A percentile compares a stretch with the other conserved stretches of the same genome.
Evolutionary conservation across 352 stramenopile genomes (phyloP).

Genomic region (Phytophthora pseudosyringae): DNA sequence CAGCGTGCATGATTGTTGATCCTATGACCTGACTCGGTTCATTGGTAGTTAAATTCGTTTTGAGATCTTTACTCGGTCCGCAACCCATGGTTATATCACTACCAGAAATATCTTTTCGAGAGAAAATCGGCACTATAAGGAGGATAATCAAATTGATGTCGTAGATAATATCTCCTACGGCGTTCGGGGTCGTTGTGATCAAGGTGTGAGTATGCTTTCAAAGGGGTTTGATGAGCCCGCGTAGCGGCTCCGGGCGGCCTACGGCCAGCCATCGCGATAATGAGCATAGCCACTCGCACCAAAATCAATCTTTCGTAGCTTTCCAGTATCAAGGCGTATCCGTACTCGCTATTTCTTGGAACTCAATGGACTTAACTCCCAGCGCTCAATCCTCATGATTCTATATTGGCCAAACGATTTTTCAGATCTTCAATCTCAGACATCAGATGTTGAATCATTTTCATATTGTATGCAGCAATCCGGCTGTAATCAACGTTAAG

Average conservation of each 20-base stretch:
- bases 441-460: constrained; percentile 16
- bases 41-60: constrained; percentile 1
- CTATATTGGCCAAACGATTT: not conserved
- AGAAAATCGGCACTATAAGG: not conserved
- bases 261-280: too few species aligned
- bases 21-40: not conserved
- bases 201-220: too few species aligned
- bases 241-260: too few species aligned
- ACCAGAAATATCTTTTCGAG: not conserved
- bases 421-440: constrained; percentile 14
- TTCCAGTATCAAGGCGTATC: too few species aligned
- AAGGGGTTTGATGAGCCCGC: too few species aligned
- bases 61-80: not conserved
- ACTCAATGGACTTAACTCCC: not conserved
- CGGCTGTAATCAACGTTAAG: constrained; percentile 5
- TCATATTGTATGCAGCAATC: constrained; percentile 18
- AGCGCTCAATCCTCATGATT: not conserved
- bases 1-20: not conserved
- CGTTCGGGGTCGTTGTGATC: too few species aligned
- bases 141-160: too few species aligned
- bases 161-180: too few species aligned
- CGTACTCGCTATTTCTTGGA: too few species aligned
- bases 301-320: too few species aligned
- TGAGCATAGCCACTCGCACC: too few species aligned
- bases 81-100: not conserved